Conservation (phyloP, 192 early-diverging fungal genomes). For the Phlyctochytrium arcticum region DNA sequence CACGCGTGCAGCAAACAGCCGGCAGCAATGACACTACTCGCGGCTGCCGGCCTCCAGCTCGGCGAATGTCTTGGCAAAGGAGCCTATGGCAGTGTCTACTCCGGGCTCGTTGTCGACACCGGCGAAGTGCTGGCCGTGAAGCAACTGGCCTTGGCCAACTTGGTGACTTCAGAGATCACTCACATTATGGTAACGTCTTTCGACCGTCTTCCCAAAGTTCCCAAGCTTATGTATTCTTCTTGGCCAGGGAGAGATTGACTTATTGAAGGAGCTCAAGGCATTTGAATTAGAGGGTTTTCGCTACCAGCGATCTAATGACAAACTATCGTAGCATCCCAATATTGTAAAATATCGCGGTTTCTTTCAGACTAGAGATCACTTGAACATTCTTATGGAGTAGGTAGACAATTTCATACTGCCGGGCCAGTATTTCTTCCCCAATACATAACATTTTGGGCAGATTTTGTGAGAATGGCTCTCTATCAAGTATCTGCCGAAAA, state of each 20-base stretch:
- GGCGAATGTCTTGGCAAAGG: slow-evolving; percentile 44
- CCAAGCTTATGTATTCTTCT: not conserved
- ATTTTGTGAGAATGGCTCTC: slow-evolving; percentile 83
- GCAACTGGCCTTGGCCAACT: slow-evolving; percentile 37
- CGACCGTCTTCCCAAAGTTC: slow-evolving; percentile 14
- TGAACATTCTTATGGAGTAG: slow-evolving; percentile 50
- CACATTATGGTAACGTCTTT: slow-evolving; percentile 36
- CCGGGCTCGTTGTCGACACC: slow-evolving; percentile 37
- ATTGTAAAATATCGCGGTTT: slow-evolving; percentile 50
- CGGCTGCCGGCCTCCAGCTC: slow-evolving; percentile 9
- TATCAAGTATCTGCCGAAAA: slow-evolving; percentile 75
- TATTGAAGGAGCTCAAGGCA: slow-evolving; percentile 44
- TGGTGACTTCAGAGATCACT: slow-evolving; percentile 25
- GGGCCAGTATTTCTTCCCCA: too few relatives aligned
- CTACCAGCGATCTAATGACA: not conserved
- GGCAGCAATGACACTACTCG: not conserved
- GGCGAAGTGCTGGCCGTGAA: slow-evolving; percentile 47
- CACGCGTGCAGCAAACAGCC: too few relatives aligned
- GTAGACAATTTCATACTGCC: not conserved
- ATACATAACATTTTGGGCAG: slow-evolving; percentile 6
- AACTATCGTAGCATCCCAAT: slow-evolving; percentile 37
- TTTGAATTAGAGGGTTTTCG: not conserved
- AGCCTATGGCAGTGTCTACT: slow-evolving; percentile 44
- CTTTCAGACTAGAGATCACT: slow-evolving; percentile 27
- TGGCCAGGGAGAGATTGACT: slow-evolving; percentile 42